Conservation (phyloP, 352 stramenopile genomes). For the Globisporangium iwayamae region DNA sequence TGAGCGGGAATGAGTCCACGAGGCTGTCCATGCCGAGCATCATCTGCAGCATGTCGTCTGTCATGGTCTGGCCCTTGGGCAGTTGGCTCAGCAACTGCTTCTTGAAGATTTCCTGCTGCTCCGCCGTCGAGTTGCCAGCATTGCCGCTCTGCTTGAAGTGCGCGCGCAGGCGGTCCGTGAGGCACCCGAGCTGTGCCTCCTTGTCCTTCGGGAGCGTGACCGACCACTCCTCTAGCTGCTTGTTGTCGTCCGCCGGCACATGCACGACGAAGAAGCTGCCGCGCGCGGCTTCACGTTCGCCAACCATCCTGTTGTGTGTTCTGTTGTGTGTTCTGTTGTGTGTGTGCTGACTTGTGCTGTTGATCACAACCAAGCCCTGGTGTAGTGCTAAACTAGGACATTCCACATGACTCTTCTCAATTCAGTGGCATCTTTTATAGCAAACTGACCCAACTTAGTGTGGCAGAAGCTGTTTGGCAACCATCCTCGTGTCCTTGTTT, state of each 20-base stretch:
- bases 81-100: constrained; percentile 73
- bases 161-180: constrained; percentile 74
- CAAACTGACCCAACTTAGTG: not conserved
- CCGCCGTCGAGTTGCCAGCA: constrained; percentile 26
- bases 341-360: no score
- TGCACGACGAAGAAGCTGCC: constrained; percentile 75
- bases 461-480: not conserved
- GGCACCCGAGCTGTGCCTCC: constrained; percentile 71
- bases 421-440: not conserved
- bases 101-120: constrained; percentile 81
- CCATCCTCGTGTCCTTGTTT: not conserved
- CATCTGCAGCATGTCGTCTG: constrained; percentile 80
- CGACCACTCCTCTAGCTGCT: constrained; percentile 68
- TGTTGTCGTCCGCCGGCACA: constrained; percentile 49
- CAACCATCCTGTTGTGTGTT: constrained; percentile 45
- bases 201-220: constrained; percentile 71
- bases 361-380: no score
- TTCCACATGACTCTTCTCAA: not conserved
- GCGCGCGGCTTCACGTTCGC: constrained; percentile 37
- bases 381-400: not conserved
- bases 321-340: not conserved
- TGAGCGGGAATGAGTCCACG: constrained; percentile 84
- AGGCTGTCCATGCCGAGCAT: constrained; percentile 87
- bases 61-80: constrained; percentile 55
- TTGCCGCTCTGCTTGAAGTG: constrained; percentile 64